Evolutionary conservation across 176 grass and related monocot species (phyloP), one percentile per base, ranked within the genome.

Genomic region (Typha latifolia): DNA sequence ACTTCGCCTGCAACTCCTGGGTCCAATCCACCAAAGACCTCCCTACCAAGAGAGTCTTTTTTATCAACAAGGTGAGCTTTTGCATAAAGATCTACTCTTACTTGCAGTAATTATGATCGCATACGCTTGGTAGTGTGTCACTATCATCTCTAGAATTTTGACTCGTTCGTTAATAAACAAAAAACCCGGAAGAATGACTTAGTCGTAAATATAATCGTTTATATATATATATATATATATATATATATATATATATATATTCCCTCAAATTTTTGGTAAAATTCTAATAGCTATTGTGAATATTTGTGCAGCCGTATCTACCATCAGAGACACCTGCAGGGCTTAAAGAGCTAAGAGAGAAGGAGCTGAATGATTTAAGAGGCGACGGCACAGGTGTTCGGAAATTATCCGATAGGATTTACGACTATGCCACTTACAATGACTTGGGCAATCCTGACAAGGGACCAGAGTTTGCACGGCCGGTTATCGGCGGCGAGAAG

Each of bases 361-460:
- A 93, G 74, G 94, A 90, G 66, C 70, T 99, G 15, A 85, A 66
- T 49, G 84, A 93, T 49, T 74, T 93, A 20, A 82, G 79, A 68
- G 94, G 94, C 61, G 86, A 99, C 61, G 83, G 89, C 26, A 89
- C 77, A 66, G 94, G 94, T 31, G 73, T 82, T 56, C 68, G 94
- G 23, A 92, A 87, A 71, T 21, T 84, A 59, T 90, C 89, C 57
- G 94, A 99, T 72, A 80, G 89, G 50, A 79, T 87, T 48, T 99
- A 90, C 71, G 94, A 99, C 71, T 99, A 93, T 32, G 86, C 88
- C 2, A 79, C 26, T 29, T 99, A 99, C 55, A 87, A 99, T 85
- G 94, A 99, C 85, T 72, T 99, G 81, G 94, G 94, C 14, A 99
- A 93, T 75, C 89, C 88, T 51, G 94, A 99, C 20, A 69, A 77